Conservation (phyloP, 208 protist species). For the Crithidia fasciculata region DNA sequence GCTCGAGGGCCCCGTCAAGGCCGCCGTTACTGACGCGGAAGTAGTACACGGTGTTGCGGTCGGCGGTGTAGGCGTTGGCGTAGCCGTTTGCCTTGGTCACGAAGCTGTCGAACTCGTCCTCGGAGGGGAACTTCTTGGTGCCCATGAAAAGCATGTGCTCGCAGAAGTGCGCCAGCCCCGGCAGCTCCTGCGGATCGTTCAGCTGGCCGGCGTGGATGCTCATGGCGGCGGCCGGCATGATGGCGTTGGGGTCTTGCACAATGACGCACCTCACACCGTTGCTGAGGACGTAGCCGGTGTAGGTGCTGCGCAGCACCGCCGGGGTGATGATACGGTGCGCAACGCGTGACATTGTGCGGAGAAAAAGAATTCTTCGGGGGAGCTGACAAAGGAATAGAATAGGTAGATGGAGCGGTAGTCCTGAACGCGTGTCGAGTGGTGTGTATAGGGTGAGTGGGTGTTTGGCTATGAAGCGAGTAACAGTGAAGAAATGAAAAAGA, state of each 20-base stretch:
- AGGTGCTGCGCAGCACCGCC: conserved; percentile 35
- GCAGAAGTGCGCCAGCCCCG: conserved; percentile 92
- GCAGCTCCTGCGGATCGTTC: conserved; percentile 66
- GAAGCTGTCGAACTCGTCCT: conserved; percentile 85
- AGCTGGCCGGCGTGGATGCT: conserved; percentile 70
- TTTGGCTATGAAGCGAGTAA: too few species aligned
- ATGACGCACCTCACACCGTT: conserved; percentile 85
- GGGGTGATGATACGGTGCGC: conserved; percentile 56
- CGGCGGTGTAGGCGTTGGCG: conserved; percentile 89
- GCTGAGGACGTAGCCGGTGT: conserved; percentile 61
- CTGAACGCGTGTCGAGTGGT: not conserved
- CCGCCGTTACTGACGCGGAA: conserved; percentile 76
- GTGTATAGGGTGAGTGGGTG: not conserved
- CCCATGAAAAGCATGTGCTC: conserved; percentile 97
- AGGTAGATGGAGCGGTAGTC: too few species aligned
- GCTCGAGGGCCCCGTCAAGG: conserved; percentile 87
- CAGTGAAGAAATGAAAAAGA: too few species aligned
- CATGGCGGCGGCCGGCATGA: conserved; percentile 75
- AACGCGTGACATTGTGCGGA: conserved; percentile 16
- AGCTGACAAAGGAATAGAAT: too few species aligned
- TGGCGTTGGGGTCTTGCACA: conserved; percentile 67
- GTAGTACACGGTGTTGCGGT: conserved; percentile 86
- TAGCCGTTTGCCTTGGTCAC: conserved; percentile 75
- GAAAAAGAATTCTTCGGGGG: not conserved
- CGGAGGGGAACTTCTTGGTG: conserved; percentile 91